Evolutionary conservation across 2,329 filamentous ascomycete genomes (phyloP).

Genomic region (Phialophora expanda): DNA sequence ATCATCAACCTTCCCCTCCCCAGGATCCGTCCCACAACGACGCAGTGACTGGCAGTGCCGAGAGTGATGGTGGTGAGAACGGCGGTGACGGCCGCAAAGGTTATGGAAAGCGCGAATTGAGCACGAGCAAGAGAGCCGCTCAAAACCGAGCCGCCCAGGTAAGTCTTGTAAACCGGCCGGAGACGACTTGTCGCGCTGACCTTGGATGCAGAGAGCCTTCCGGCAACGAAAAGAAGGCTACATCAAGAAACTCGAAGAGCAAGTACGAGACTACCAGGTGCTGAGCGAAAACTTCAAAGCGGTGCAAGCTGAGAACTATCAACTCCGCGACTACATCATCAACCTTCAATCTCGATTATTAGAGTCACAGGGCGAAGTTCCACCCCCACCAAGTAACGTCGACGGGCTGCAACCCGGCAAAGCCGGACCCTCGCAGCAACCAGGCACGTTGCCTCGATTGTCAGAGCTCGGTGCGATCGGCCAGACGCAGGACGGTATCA

Average conservation of each 20-base stretch:
- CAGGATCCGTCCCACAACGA: constrained; percentile 29
- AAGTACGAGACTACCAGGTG: constrained; percentile 78
- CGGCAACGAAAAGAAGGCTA: constrained; percentile 97
- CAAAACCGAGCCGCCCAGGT: constrained; percentile 98
- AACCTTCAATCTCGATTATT: constrained; percentile 84
- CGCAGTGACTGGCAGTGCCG: constrained; percentile 43
- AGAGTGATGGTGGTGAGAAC: constrained; percentile 54
- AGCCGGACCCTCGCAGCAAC: constrained; percentile 29
- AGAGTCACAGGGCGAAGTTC: constrained; percentile 81
- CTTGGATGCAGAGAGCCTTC: constrained; percentile 76
- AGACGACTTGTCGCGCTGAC: neutral
- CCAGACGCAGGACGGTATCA: constrained; percentile 26
- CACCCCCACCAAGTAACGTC: constrained; percentile 49
- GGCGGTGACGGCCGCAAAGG: constrained; percentile 69
- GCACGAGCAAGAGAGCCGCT: constrained; percentile 92
- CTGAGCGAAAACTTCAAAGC: constrained; percentile 78
- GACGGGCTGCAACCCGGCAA: constrained; percentile 40
- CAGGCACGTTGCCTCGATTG: constrained; percentile 33
- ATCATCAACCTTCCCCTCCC: constrained; percentile 35
- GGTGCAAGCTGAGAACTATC: constrained; percentile 87
- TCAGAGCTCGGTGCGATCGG: constrained; percentile 34
- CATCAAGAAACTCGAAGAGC: constrained; percentile 95
- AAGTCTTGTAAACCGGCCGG: constrained; percentile 38
- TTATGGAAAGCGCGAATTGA: constrained; percentile 79
- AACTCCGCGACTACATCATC: constrained; percentile 89